These are phyloP conservation scores for Plasmodium berghei DNA, from an alignment of 169 alveolate species.

Conservation along the genomic window DNA sequence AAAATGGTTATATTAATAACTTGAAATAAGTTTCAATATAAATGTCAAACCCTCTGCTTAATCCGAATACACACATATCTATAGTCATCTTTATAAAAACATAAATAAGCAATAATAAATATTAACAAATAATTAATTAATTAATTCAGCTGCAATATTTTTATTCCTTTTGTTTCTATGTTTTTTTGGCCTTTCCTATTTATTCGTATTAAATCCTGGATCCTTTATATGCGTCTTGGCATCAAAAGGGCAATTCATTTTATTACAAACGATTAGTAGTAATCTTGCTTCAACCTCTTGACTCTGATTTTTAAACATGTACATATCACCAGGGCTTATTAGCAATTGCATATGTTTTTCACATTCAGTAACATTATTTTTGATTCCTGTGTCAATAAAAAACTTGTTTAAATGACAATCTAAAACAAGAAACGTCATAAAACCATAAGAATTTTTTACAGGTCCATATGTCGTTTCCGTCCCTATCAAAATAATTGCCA, in stretches of 20 bases:
- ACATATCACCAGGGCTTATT: slow-evolving; percentile 77
- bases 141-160: background rate
- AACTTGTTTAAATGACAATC: slow-evolving; percentile 68
- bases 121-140: no score
- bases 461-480: slow-evolving; percentile 74
- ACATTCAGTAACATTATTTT: slow-evolving; percentile 72
- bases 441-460: slow-evolving; percentile 69
- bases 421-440: slow-evolving; percentile 77
- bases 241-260: slow-evolving; percentile 73
- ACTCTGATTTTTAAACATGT: slow-evolving; percentile 77
- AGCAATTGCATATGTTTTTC: slow-evolving; percentile 77
- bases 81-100: no score
- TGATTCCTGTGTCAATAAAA: slow-evolving; percentile 75
- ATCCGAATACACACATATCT: no score
- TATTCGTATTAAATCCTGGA: slow-evolving; percentile 36
- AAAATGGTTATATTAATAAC: slow-evolving; percentile 7
- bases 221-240: slow-evolving; percentile 65
- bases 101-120: no score
- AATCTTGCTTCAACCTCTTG: slow-evolving; percentile 70
- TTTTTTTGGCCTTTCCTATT: slow-evolving; percentile 9
- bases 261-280: slow-evolving; percentile 67
- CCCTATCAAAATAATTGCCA: slow-evolving; percentile 74
- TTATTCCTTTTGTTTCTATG: background rate
- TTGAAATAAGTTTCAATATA: slow-evolving; percentile 13
- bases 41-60: background rate